Evolutionary conservation across 495 filamentous ascomycete species (phyloP).

Genomic region (Zalerion maritima): DNA sequence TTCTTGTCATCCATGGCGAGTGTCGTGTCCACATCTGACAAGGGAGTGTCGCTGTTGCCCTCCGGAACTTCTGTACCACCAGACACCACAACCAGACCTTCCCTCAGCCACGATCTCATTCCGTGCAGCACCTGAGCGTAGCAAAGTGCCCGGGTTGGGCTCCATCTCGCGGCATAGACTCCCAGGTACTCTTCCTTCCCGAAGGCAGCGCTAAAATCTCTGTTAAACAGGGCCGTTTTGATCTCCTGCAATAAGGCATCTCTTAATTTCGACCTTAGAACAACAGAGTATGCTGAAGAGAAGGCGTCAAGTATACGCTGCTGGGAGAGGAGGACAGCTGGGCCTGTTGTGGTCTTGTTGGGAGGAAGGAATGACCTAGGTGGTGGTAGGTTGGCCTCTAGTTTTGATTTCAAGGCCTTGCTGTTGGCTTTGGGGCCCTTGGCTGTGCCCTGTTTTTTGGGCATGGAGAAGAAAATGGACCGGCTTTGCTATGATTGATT

Average conservation of each 20-base stretch:
- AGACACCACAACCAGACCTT: neutral
- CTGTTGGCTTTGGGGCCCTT: no score
- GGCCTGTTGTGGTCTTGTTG: slow-evolving; percentile 49
- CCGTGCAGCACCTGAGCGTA: slow-evolving; percentile 54
- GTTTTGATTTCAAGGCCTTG: no score
- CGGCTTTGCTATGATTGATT: no score
- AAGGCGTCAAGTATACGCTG: no score
- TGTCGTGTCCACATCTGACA: slow-evolving; percentile 1
- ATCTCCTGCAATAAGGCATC: slow-evolving; percentile 53
- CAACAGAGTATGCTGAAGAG: slow-evolving; percentile 63
- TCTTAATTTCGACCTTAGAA: slow-evolving; percentile 36
- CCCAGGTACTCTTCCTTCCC: slow-evolving; percentile 47
- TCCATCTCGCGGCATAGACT: slow-evolving; percentile 81
- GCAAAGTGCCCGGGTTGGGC: slow-evolving; percentile 62
- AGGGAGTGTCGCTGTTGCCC: neutral
- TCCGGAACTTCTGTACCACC: neutral
- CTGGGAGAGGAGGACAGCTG: no score
- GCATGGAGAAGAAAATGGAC: no score
- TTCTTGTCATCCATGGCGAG: slow-evolving; percentile 4
- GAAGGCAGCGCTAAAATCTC: slow-evolving; percentile 75
- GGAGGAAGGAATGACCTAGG: no score
- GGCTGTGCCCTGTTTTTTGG: no score
- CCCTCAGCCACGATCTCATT: slow-evolving; percentile 10
- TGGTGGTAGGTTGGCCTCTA: no score
- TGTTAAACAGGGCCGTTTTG: slow-evolving; percentile 68